These are phyloP conservation scores for Magnaporthiopsis incrustans DNA, from an alignment of 2,329 filamentous ascomycete species.

Conservation along the genomic window DNA sequence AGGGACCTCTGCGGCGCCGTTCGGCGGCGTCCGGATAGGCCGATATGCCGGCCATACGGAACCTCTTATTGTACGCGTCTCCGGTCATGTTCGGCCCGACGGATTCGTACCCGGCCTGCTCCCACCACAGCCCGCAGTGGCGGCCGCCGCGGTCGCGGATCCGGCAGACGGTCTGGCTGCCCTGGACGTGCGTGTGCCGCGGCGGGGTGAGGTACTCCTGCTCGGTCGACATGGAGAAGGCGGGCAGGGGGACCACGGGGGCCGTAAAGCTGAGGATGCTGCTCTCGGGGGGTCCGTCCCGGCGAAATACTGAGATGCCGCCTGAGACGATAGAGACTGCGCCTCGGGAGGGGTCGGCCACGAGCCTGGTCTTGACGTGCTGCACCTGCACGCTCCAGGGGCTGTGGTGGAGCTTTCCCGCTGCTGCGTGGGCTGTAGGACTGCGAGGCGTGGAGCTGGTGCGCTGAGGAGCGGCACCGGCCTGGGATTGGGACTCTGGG, in stretches of 20 bases:
- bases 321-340: background rate
- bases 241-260: background rate
- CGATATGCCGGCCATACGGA: too few relatives aligned
- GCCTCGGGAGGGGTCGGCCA: background rate
- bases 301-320: too few relatives aligned
- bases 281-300: too few relatives aligned
- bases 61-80: too few relatives aligned
- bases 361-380: background rate
- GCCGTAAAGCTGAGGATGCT: background rate
- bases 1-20: too few relatives aligned
- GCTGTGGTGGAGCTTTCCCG: background rate
- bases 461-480: background rate
- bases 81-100: too few relatives aligned
- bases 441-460: background rate
- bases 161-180: too few relatives aligned
- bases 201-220: background rate
- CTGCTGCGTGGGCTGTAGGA: background rate
- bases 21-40: too few relatives aligned
- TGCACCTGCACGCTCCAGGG: background rate
- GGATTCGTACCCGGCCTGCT: too few relatives aligned
- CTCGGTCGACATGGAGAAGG: background rate
- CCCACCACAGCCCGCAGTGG: too few relatives aligned
- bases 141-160: too few relatives aligned
- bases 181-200: background rate
- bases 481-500: background rate